phyloP scores from a whole-genome alignment of 2,329 filamentous ascomycete species.

The Epichloe gansuensis region DNA sequence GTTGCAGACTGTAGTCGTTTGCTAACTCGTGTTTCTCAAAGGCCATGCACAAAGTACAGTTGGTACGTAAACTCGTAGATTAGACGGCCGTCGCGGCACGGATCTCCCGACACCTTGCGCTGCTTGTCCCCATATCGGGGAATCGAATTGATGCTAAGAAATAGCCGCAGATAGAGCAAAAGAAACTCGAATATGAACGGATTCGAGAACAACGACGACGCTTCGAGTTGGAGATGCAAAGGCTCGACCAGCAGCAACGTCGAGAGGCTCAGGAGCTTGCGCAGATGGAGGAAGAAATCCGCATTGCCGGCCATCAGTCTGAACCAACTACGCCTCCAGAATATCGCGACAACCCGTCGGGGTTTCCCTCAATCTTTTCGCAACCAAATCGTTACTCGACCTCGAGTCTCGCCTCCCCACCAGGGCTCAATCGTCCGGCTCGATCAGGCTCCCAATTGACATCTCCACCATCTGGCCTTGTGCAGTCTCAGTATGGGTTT shows the following conservation, averaged over 20 bases:
- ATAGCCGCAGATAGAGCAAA: constrained; percentile 67
- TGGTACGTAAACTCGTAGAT: constrained; percentile 44
- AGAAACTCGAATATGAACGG: constrained; percentile 83
- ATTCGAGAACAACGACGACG: constrained; percentile 79
- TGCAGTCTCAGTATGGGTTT: constrained; percentile 45
- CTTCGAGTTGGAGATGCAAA: constrained; percentile 86
- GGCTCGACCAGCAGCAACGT: constrained; percentile 74
- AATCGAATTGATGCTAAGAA: neutral
- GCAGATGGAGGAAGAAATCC: constrained; percentile 64
- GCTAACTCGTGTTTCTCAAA: constrained; percentile 17
- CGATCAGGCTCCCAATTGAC: constrained; percentile 70
- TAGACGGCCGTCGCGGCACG: neutral
- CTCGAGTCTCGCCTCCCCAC: constrained; percentile 74
- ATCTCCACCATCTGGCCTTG: constrained; percentile 58
- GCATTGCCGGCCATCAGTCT: constrained; percentile 64
- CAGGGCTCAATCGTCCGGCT: constrained; percentile 60
- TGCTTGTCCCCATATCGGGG: neutral
- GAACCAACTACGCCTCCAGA: constrained; percentile 96
- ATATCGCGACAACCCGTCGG: constrained; percentile 58
- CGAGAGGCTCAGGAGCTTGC: constrained; percentile 74
- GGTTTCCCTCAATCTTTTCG: constrained; percentile 69
- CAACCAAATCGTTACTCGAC: constrained; percentile 81
- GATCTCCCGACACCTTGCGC: neutral
- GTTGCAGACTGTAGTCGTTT: neutral
- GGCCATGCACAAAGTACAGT: constrained; percentile 62